These are phyloP conservation scores for Lachancea fermentati DNA, from an alignment of 805 yeast genomes.

Conservation along the genomic window DNA sequence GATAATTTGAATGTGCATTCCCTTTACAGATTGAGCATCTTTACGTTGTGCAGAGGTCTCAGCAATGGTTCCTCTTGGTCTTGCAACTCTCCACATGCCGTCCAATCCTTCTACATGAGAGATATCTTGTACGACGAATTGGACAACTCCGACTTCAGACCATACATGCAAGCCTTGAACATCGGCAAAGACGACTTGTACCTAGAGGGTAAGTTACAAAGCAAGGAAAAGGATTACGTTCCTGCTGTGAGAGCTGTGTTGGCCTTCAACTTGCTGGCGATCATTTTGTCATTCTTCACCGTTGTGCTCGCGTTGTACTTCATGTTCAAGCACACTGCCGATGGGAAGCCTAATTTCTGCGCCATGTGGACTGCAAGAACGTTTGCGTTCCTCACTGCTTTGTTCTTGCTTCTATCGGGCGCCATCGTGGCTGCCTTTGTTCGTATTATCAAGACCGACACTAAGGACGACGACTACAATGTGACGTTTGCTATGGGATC, in stretches of 20 bases:
- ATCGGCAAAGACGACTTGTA: constrained; percentile 24
- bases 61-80: constrained; percentile 16
- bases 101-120: constrained; percentile 31
- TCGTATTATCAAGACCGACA: constrained; percentile 30
- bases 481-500: constrained; percentile 22
- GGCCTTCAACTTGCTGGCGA: constrained; percentile 25
- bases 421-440: constrained; percentile 26
- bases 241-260: constrained; percentile 30
- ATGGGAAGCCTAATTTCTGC: neutral
- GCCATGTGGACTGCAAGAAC: constrained; percentile 1
- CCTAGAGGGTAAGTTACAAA: constrained; percentile 27
- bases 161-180: constrained; percentile 27
- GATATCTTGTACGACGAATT: constrained; percentile 27
- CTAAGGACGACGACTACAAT: constrained; percentile 26
- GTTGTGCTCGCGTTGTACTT: constrained; percentile 13
- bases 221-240: constrained; percentile 28
- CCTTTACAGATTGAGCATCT: constrained; percentile 27
- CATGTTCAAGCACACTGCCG: constrained; percentile 3
- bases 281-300: constrained; percentile 21
- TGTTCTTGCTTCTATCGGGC: constrained; percentile 28
- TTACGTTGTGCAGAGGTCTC: constrained; percentile 27
- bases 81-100: constrained; percentile 29
- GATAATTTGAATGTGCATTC: constrained; percentile 24
- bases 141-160: constrained; percentile 26
- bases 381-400: constrained; percentile 12